Evolutionary conservation across 805 yeast species (phyloP).

Genomic region (Cyberlindnera petersonii): DNA sequence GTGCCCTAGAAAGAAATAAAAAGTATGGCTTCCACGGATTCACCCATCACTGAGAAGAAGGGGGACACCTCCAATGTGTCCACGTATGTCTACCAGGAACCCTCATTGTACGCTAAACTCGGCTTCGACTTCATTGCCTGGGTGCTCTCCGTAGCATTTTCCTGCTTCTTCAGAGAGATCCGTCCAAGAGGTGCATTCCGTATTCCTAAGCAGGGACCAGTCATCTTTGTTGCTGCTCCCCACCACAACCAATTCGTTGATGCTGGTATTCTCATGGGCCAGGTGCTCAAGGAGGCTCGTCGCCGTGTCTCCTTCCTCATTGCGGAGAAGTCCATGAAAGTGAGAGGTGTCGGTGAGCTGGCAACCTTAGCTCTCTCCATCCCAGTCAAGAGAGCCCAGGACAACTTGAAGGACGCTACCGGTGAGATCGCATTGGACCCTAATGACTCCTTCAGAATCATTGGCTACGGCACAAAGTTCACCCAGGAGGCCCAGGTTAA

Average conservation of each 20-base stretch:
- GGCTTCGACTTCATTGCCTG: slow-evolving; percentile 52
- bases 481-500: slow-evolving; percentile 49
- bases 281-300: slow-evolving; percentile 61
- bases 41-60: background rate
- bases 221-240: slow-evolving; percentile 93
- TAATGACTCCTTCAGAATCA: slow-evolving; percentile 48
- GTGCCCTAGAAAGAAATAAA: too few species aligned
- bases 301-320: slow-evolving; percentile 76
- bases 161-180: slow-evolving; percentile 83
- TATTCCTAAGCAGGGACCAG: slow-evolving; percentile 70
- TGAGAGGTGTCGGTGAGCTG: slow-evolving; percentile 66
- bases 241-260: slow-evolving; percentile 91
- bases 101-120: slow-evolving; percentile 28
- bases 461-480: slow-evolving; percentile 68
- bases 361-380: slow-evolving; percentile 77
- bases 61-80: slow-evolving; percentile 6
- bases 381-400: slow-evolving; percentile 93
- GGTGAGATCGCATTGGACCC: slow-evolving; percentile 63
- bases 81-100: slow-evolving; percentile 7
- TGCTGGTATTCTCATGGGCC: slow-evolving; percentile 79
- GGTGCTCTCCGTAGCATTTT: slow-evolving; percentile 46
- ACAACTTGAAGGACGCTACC: slow-evolving; percentile 59
- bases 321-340: slow-evolving; percentile 74
- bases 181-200: slow-evolving; percentile 82
- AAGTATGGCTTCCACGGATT: too few species aligned